Conservation (phyloP, 2,329 filamentous ascomycete genomes). For the Lecanosticta acicola region DNA sequence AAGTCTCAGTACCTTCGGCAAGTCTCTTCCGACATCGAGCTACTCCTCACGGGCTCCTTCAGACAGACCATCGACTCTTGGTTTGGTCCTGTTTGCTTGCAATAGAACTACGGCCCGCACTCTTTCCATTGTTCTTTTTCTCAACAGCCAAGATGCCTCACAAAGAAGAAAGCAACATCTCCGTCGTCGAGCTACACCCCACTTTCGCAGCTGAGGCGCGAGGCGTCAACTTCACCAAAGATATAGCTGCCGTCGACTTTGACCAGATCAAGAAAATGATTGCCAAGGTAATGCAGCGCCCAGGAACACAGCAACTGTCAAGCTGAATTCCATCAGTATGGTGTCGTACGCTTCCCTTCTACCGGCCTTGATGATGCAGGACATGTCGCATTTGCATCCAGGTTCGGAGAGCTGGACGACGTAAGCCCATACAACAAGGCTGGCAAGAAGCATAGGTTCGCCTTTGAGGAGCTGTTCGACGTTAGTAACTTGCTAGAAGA, state of each 20-base stretch:
- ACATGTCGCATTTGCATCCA: slow-evolving; percentile 48
- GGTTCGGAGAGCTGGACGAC: slow-evolving; percentile 53
- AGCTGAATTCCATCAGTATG: slow-evolving; percentile 40
- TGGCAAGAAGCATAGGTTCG: slow-evolving; percentile 45
- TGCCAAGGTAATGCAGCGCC: slow-evolving; percentile 13
- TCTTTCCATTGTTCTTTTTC: neutral
- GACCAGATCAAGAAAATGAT: slow-evolving; percentile 17
- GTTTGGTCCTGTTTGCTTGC: too few species aligned
- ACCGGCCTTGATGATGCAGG: slow-evolving; percentile 47
- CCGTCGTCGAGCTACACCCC: slow-evolving; percentile 13
- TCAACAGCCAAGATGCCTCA: slow-evolving; percentile 19
- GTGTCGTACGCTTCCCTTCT: slow-evolving; percentile 48
- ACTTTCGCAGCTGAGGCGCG: slow-evolving; percentile 15
- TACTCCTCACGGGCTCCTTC: neutral
- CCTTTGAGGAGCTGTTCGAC: slow-evolving; percentile 52
- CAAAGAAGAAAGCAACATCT: slow-evolving; percentile 13
- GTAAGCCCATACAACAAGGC: slow-evolving; percentile 45
- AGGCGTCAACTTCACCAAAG: slow-evolving; percentile 13
- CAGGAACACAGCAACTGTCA: neutral
- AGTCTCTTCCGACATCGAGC: neutral
- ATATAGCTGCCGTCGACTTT: slow-evolving; percentile 15
- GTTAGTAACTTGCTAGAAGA: slow-evolving; percentile 51
- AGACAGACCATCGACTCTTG: neutral
- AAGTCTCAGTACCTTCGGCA: neutral
- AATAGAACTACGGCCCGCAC: neutral